A percentile compares a stretch with the other conserved stretches of the same genome.
Conservation (phyloP, 495 filamentous ascomycete species). For the Neurospora intermedia region DNA sequence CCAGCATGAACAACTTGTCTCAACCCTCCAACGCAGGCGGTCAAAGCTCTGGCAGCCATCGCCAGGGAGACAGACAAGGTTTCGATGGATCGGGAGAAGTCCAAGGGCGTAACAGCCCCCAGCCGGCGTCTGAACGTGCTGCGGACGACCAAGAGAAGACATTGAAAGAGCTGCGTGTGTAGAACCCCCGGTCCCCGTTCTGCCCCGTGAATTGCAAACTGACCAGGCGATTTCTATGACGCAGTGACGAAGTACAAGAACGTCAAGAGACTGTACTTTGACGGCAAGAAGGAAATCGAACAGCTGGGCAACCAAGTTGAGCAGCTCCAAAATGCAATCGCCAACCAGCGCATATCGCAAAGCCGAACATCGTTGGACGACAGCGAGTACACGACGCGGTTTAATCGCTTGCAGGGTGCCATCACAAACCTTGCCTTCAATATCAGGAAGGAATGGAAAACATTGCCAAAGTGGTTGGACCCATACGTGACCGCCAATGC, state of each 20-base stretch:
- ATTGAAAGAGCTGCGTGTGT: constrained; percentile 58
- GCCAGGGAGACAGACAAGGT: constrained; percentile 26
- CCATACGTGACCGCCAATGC: constrained; percentile 75
- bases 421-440: constrained; percentile 93
- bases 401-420: constrained; percentile 85
- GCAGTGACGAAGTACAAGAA: constrained; percentile 92
- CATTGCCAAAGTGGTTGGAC: constrained; percentile 67
- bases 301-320: constrained; percentile 82
- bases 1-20: constrained; percentile 32
- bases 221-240: neutral
- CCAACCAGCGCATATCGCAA: constrained; percentile 87
- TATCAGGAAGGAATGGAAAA: constrained; percentile 85
- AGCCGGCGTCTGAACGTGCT: constrained; percentile 42
- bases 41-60: constrained; percentile 27
- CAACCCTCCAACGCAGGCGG: constrained; percentile 25
- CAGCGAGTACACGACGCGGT: constrained; percentile 83
- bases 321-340: constrained; percentile 89
- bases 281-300: constrained; percentile 83
- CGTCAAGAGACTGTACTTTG: constrained; percentile 95
- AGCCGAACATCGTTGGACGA: constrained; percentile 94
- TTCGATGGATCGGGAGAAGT: constrained; percentile 25
- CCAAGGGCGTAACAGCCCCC: constrained; percentile 51
- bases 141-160: constrained; percentile 42
- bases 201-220: neutral
- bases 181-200: constrained; percentile 1